These are phyloP conservation scores for Polygonum aviculare DNA, from an alignment of 148 eudicot species.

Conservation along the genomic window DNA sequence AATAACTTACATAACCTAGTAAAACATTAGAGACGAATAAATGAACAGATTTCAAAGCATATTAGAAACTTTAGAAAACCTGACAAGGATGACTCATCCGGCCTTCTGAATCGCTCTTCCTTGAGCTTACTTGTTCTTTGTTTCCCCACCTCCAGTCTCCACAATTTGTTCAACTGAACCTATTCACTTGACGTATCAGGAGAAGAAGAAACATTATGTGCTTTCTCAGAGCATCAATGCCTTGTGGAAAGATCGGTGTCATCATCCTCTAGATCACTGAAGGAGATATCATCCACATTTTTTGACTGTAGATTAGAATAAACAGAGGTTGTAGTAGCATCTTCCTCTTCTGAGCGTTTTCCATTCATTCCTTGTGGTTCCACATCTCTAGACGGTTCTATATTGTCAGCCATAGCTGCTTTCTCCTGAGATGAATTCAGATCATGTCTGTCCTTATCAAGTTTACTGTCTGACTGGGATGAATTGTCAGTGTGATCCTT, in stretches of 20 bases:
- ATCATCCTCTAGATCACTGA: conserved; percentile 71
- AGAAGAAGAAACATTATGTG: conserved; percentile 27
- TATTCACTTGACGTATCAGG: conserved; percentile 39
- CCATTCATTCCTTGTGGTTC: conserved; percentile 9
- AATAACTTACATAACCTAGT: background rate
- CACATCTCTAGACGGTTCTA: conserved; percentile 12
- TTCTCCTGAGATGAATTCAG: conserved; percentile 11
- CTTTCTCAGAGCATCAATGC: conserved; percentile 17
- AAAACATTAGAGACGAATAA: background rate
- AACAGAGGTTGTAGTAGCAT: conserved; percentile 7
- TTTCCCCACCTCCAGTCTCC: background rate
- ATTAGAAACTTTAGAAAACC: background rate
- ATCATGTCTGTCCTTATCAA: conserved; percentile 7
- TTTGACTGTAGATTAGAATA: conserved; percentile 17
- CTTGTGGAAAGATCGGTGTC: conserved; percentile 29
- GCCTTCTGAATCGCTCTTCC: background rate
- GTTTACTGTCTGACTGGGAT: conserved; percentile 13
- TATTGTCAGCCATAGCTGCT: conserved; percentile 4
- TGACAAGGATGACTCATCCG: conserved; percentile 22
- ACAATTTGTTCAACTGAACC: conserved; percentile 29
- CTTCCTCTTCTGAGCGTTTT: conserved; percentile 15
- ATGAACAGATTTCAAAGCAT: background rate
- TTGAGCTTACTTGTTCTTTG: background rate
- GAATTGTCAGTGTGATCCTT: conserved; percentile 15
- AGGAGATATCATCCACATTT: conserved; percentile 55